Evolutionary conservation across 345 rosid species (phyloP).

Genomic region (Rhizophora apiculata): DNA sequence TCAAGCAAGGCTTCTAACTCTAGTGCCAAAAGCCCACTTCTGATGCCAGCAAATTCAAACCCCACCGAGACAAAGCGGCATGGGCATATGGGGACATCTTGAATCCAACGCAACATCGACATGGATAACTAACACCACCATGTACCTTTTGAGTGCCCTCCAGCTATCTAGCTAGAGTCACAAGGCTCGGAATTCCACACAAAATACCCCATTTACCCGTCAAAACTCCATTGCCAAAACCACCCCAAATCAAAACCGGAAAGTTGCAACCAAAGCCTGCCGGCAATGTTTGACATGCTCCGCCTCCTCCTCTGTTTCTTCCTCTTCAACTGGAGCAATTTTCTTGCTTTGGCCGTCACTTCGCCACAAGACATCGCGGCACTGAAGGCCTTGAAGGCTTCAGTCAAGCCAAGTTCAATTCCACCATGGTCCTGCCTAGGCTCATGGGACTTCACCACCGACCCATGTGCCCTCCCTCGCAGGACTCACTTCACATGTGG

Average conservation of each 20-base stretch:
- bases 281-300: background rate
- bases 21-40: background rate
- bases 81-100: too few species aligned
- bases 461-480: conserved; percentile 66
- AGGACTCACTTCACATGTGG: conserved; percentile 65
- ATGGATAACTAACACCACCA: too few species aligned
- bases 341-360: conserved; percentile 8
- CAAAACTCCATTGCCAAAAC: background rate
- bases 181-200: background rate
- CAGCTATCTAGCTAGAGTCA: background rate
- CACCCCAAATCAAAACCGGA: too few species aligned
- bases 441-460: conserved; percentile 65
- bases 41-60: background rate
- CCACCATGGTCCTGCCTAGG: conserved; percentile 61
- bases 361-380: conserved; percentile 49
- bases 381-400: conserved; percentile 54
- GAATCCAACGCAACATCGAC: too few species aligned
- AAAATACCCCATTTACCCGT: too few species aligned
- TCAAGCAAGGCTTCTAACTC: too few species aligned
- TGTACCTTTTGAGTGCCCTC: background rate
- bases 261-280: too few species aligned
- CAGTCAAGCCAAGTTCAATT: conserved; percentile 51
- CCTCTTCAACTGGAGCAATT: background rate
- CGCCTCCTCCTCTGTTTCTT: background rate
- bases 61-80: background rate